Base-by-base conservation (phyloP, 2,329 filamentous ascomycete genomes). In the Fusarium protoensiforme region DNA sequence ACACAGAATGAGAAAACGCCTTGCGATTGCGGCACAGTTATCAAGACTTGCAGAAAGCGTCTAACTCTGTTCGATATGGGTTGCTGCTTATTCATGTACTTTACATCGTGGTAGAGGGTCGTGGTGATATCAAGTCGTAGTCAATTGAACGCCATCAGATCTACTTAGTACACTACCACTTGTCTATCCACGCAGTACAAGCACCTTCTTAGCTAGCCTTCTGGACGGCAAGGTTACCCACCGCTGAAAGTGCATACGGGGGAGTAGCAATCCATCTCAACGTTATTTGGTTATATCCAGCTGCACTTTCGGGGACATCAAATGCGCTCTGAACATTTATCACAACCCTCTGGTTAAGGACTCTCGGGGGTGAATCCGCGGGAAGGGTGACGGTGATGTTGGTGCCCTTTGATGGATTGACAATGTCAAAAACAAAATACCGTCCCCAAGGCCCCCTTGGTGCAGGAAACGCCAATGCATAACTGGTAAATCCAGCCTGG, bases 251-350 rank as follows among this genome's bases (percentile, higher is more conserved):
- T 9, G 22, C 22, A 8, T 7, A 27, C 8, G 13, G 53, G 16
- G 33, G 53, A 24, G n/a, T 36, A 38, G 33, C 29, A 27, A 36
- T 38, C 39, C 61, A 70, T 14, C 61, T 48, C 8, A 70, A 27
- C 18, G 51, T n/a, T 8, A 68, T 46, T 35, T 57, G n/a, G 41
- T 38, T 71, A n/a, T 51, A 71, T 11, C 68, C 68, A 43, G 62
- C 58, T 35, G 54, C 58, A 1, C 53, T 18, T 5, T 53, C 59
- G 18, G 62, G 18, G 29, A 71, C 4, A 4, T 60, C 38, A 24
- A 71, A 61, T 8, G 6, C 8, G 6, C 29, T 11, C 8, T 65
- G 11, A 2, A 63, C 11, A 16, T 16, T 27, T n/a, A 57, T 29
- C 24, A 27, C 53, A 33, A 57, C 5, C 14, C 14, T 24, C 36